Conservation (phyloP, 352 stramenopile genomes). For the Blastocystis sp. region DNA sequence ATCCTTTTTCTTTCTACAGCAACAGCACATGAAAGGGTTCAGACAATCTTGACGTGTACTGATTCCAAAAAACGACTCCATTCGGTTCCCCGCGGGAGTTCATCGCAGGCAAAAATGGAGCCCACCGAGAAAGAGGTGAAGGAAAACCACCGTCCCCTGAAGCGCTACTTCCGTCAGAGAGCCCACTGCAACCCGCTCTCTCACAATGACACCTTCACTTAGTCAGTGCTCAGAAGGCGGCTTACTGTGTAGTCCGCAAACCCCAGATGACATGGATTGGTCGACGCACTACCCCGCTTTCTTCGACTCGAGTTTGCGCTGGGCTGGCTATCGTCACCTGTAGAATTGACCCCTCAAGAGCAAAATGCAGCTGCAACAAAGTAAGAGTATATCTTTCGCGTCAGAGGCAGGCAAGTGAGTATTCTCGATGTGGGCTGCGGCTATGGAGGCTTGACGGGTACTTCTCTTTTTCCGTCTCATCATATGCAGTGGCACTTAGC, state of each 20-base stretch:
- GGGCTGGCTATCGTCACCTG: neutral
- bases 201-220: conserved; percentile 91
- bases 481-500: conserved; percentile 78
- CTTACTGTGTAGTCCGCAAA: conserved; percentile 75
- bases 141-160: conserved; percentile 77
- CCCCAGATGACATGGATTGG: conserved; percentile 86
- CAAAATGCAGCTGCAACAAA: conserved; percentile 36
- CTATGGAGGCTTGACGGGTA: conserved; percentile 88
- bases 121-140: neutral
- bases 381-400: neutral
- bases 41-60: neutral
- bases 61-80: neutral
- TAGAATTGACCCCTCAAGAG: conserved; percentile 39
- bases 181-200: conserved; percentile 93
- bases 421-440: conserved; percentile 93
- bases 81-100: neutral
- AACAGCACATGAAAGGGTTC: conserved; percentile 4
- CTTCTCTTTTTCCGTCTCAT: neutral
- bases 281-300: conserved; percentile 83
- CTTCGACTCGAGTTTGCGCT: conserved; percentile 64
- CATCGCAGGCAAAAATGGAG: neutral
- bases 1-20: conserved; percentile 58
- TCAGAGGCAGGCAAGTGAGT: conserved; percentile 78
- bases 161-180: conserved; percentile 91
- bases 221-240: conserved; percentile 71